phyloP scores from a whole-genome alignment of 169 alveolate genomes.

The Plasmodium berghei region DNA sequence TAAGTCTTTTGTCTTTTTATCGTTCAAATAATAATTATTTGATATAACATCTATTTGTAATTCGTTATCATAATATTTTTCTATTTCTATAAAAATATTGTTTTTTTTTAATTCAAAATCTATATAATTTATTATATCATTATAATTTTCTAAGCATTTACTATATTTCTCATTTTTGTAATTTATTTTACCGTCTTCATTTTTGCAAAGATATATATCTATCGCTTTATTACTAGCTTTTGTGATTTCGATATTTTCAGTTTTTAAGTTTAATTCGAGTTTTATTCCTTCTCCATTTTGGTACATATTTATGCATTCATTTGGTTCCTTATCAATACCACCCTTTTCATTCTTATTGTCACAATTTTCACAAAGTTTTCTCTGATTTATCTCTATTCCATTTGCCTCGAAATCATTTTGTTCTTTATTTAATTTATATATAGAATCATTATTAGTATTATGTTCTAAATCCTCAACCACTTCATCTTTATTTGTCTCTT shows the following conservation, averaged over 20 bases:
- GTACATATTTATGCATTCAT: background rate
- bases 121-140: constrained; percentile 69
- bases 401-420: background rate
- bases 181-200: constrained; percentile 67
- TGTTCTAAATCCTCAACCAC: background rate
- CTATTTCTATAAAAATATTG: constrained; percentile 73
- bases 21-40: constrained; percentile 18
- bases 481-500: background rate
- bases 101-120: constrained; percentile 70
- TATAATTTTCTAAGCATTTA: constrained; percentile 71
- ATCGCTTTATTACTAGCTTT: constrained; percentile 7
- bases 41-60: constrained; percentile 52
- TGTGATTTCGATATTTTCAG: constrained; percentile 12
- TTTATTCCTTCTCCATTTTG: background rate
- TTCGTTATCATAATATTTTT: constrained; percentile 61
- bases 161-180: constrained; percentile 44
- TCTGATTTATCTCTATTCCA: background rate
- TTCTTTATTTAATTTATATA: background rate
- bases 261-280: background rate
- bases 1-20: constrained; percentile 60
- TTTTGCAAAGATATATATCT: constrained; percentile 50
- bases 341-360: background rate
- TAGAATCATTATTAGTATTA: background rate
- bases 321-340: background rate
- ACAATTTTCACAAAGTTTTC: too few relatives aligned